These are phyloP conservation scores for Chlorella sp. DNA, from an alignment of 139 green algal species.

Conservation along the genomic window DNA sequence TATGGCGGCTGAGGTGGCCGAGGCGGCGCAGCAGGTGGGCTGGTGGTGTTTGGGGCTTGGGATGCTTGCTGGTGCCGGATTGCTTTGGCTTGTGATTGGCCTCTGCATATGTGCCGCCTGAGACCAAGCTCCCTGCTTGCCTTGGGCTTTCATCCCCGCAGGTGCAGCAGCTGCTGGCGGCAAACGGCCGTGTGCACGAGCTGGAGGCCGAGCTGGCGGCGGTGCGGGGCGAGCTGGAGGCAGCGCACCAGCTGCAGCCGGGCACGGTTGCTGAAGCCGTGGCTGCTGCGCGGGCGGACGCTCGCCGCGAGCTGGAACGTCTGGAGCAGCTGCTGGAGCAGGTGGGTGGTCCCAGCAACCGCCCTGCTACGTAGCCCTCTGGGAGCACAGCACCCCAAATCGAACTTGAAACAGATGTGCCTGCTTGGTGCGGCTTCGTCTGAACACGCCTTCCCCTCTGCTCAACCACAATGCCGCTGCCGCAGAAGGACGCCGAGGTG, in stretches of 20 bases:
- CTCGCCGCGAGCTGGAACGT: not conserved
- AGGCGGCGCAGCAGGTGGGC: constrained; percentile 38
- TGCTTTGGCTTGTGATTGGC: no score
- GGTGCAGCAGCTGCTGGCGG: constrained; percentile 43
- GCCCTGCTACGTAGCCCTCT: no score
- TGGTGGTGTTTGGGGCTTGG: no score
- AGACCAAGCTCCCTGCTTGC: no score
- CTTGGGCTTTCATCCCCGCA: no score
- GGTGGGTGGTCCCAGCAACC: no score
- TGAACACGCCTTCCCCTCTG: no score
- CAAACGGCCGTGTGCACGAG: constrained; percentile 24
- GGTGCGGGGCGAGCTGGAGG: not conserved
- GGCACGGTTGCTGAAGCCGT: constrained; percentile 12
- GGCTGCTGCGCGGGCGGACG: constrained; percentile 1
- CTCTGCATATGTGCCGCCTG: no score
- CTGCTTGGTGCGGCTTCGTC: no score
- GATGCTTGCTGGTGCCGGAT: no score
- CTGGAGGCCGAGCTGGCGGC: constrained; percentile 11
- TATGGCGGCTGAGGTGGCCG: constrained; percentile 42
- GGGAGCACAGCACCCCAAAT: no score
- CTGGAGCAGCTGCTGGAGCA: constrained; percentile 20
- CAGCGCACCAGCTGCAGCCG: constrained; percentile 6
- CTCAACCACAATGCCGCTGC: not conserved
- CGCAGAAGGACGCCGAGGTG: constrained; percentile 17
- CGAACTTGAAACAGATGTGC: no score